Percentiles rank a stretch among this genome's conserved stretches.
Conservation (phyloP, 805 yeast species). For the Zygoascus ofunaensis region DNA sequence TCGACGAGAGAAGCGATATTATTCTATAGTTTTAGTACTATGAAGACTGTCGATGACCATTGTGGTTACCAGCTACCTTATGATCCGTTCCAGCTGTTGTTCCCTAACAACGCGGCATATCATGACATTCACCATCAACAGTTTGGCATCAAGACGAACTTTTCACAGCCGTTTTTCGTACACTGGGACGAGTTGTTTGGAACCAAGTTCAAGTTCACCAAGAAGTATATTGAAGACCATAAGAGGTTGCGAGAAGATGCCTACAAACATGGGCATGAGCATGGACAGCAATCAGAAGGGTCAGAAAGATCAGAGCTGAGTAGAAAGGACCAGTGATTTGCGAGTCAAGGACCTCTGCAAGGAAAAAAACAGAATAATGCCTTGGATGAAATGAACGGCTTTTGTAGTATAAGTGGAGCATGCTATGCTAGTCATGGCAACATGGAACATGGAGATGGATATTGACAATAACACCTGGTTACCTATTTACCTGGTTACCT, state of each 20-base stretch:
- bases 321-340: too few species aligned
- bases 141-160: conserved; percentile 89
- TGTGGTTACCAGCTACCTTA: conserved; percentile 94
- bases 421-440: too few species aligned
- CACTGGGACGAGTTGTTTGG: conserved; percentile 76
- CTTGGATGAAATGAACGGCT: too few species aligned
- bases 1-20: conserved; percentile 68
- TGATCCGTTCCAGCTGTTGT: conserved; percentile 80
- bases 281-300: too few species aligned
- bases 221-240: conserved; percentile 57
- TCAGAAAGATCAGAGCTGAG: too few species aligned
- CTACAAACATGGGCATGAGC: too few species aligned
- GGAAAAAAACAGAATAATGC: too few species aligned
- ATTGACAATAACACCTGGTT: too few species aligned
- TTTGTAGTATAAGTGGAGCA: too few species aligned
- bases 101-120: conserved; percentile 92
- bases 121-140: conserved; percentile 97
- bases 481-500: too few species aligned
- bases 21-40: conserved; percentile 76
- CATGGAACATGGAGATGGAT: too few species aligned
- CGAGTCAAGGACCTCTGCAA: too few species aligned
- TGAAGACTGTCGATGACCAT: conserved; percentile 97
- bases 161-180: conserved; percentile 91
- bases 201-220: conserved; percentile 62
- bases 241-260: conserved; percentile 38